Base-by-base conservation (phyloP, 495 filamentous ascomycete species). In the Daldinia decipiens region DNA sequence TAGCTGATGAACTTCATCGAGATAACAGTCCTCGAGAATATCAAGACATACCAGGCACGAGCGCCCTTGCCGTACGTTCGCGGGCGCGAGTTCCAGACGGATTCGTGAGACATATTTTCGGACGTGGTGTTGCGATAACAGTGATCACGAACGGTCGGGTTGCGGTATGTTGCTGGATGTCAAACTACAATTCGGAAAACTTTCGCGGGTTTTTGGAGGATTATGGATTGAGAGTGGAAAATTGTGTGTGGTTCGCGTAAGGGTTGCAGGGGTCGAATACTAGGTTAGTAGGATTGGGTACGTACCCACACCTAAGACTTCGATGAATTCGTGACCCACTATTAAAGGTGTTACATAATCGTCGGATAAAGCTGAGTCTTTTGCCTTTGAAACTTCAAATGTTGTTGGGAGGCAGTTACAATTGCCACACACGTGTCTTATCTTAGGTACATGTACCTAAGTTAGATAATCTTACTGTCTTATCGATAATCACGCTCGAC, bases 21-120 rank as follows among this genome's bases (percentile, higher is more conserved):
- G 4, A 52, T 39, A 1, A 12, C 26, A 31, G 12, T 4, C 17
- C 27, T 26, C 40, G 0, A 24, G 6, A 39, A 45, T 62, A 55
- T 55, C 27, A 19, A 47, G 39, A 72, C 89, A 74, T 91, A 97
- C 95, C 95, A 99, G 74, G 82, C 76, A 76, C 95, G 91, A 79
- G 93, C 84, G 78, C 95, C 95, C 89, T 98, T 98, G 87, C 95
- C 95, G 87, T 95, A 97, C 81, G 82, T 91, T 84, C 95, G 92
- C 74, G 95, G 95, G 81, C 95, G 93, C 81, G 93, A 97, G 91
- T 95, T 96, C 95, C 95, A 99, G 85, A 99, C 94, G 74, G 91
- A 92, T 87, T 98, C 95, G 93, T 99, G 94, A 89, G 94, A 94
- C 94, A 97, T 97, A 78, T 75, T 92, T 87, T 81, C 68, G 65